Evolutionary conservation across 495 filamentous ascomycete species (phyloP).

Genomic region (Xylaria acuta): DNA sequence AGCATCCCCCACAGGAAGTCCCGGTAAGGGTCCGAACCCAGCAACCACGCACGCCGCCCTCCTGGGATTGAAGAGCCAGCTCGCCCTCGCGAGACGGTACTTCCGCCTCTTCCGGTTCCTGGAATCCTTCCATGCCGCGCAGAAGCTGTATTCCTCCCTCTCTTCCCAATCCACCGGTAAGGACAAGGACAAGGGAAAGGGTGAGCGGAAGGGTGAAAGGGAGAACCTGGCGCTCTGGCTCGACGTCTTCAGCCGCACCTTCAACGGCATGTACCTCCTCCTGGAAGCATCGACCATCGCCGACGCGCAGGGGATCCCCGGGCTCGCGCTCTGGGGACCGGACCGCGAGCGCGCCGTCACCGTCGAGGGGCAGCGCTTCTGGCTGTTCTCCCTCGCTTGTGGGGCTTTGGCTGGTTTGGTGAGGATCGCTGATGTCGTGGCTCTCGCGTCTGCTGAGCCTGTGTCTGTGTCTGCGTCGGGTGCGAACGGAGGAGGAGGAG

Average conservation of each 20-base stretch:
- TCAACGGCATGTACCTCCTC: conserved; percentile 56
- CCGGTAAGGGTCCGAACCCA: conserved; percentile 9
- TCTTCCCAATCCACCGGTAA: neutral
- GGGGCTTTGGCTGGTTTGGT: conserved; percentile 33
- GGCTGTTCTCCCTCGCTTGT: conserved; percentile 63
- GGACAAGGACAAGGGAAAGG: neutral
- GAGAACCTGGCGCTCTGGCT: conserved; percentile 37
- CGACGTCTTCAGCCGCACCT: conserved; percentile 46
- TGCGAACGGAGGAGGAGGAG: neutral
- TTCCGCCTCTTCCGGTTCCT: conserved; percentile 70
- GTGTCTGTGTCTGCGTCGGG: neutral
- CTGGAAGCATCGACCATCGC: conserved; percentile 52
- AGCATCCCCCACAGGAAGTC: conserved; percentile 12
- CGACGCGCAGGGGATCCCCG: conserved; percentile 55
- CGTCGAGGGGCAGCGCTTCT: conserved; percentile 68
- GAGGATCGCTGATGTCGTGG: conserved; percentile 29
- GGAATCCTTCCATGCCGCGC: conserved; percentile 61
- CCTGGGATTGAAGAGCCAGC: conserved; percentile 35
- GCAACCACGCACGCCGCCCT: conserved; percentile 30
- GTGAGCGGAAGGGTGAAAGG: neutral
- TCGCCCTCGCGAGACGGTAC: conserved; percentile 58
- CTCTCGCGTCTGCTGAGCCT: neutral
- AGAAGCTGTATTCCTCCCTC: conserved; percentile 33
- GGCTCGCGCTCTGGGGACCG: conserved; percentile 47
- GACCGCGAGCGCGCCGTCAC: conserved; percentile 34